A percentile compares a stretch with the other conserved stretches of the same genome.
phyloP scores from a whole-genome alignment of 2,329 filamentous ascomycete genomes.

The Pseudocercospora fijiensis region DNA sequence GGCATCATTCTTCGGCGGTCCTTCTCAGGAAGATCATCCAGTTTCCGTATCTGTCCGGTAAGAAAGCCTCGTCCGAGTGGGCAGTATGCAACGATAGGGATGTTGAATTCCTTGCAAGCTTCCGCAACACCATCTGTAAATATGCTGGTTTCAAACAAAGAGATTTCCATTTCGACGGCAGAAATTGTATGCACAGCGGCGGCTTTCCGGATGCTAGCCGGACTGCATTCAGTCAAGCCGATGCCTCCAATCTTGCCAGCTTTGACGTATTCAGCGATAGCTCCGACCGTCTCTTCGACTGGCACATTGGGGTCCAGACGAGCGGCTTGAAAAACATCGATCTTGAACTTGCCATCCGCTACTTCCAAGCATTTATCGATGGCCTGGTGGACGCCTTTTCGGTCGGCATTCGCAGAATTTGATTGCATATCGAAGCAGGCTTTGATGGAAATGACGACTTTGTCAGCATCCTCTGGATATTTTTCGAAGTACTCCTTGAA shows the following conservation, averaged over 20 bases:
- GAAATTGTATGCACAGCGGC: slow-evolving; percentile 44
- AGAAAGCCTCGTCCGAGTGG: slow-evolving; percentile 65
- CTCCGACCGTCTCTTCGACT: slow-evolving; percentile 43
- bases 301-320: slow-evolving; percentile 42
- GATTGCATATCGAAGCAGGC: slow-evolving; percentile 42
- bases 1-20: slow-evolving; percentile 51
- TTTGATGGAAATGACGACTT: slow-evolving; percentile 51
- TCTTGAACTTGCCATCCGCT: slow-evolving; percentile 45
- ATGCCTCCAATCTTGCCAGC: slow-evolving; percentile 55
- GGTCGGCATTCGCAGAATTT: slow-evolving; percentile 43
- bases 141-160: slow-evolving; percentile 25
- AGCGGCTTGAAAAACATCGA: slow-evolving; percentile 48
- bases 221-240: slow-evolving; percentile 54
- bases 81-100: slow-evolving; percentile 70
- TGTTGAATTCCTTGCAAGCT: slow-evolving; percentile 60
- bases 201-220: slow-evolving; percentile 44
- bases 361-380: slow-evolving; percentile 45
- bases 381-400: slow-evolving; percentile 37
- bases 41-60: slow-evolving; percentile 51
- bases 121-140: slow-evolving; percentile 54
- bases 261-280: slow-evolving; percentile 44
- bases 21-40: slow-evolving; percentile 56
- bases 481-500: slow-evolving; percentile 50
- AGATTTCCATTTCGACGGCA: slow-evolving; percentile 54
- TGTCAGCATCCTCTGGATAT: slow-evolving; percentile 50